Evolutionary conservation across 2,329 filamentous ascomycete species (phyloP).

Genomic region (Alternaria conjuncta): DNA sequence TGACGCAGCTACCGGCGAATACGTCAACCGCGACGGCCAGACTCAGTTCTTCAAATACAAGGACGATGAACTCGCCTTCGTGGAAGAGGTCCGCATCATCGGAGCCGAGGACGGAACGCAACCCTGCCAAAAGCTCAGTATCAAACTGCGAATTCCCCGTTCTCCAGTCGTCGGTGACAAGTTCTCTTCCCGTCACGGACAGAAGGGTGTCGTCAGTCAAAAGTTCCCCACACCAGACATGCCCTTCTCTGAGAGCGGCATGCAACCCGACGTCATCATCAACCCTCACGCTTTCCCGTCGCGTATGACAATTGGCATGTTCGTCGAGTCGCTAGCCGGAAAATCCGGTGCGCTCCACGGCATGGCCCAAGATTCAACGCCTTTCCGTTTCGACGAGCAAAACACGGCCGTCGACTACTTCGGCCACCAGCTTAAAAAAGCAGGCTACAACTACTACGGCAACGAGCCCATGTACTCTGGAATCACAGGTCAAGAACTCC

Average conservation of each 20-base stretch:
- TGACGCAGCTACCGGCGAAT: constrained; percentile 73
- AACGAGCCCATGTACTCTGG: constrained; percentile 99
- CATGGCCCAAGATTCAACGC: constrained; percentile 93
- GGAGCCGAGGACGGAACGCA: constrained; percentile 84
- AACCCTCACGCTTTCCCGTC: constrained; percentile 99
- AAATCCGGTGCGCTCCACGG: constrained; percentile 95
- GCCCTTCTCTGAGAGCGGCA: constrained; percentile 95
- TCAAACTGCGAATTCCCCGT: constrained; percentile 92
- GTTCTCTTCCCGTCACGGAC: constrained; percentile 97
- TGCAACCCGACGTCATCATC: constrained; percentile 97
- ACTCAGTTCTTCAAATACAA: constrained; percentile 95
- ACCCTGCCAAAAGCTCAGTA: constrained; percentile 83
- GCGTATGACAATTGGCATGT: constrained; percentile 99
- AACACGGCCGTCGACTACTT: constrained; percentile 94
- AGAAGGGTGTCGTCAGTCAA: constrained; percentile 96
- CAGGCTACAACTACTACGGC: constrained; percentile 96
- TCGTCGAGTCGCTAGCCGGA: constrained; percentile 94
- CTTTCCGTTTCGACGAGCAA: constrained; percentile 92
- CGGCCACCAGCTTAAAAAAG: constrained; percentile 91
- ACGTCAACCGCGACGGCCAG: constrained; percentile 83
- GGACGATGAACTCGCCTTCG: constrained; percentile 83
- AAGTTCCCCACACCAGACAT: constrained; percentile 94
- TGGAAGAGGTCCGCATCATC: constrained; percentile 92
- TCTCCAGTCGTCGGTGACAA: constrained; percentile 96
- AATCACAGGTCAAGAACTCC: constrained; percentile 79